Conservation (phyloP, 768 basidiomycete species). For the Podaxis sp. region DNA sequence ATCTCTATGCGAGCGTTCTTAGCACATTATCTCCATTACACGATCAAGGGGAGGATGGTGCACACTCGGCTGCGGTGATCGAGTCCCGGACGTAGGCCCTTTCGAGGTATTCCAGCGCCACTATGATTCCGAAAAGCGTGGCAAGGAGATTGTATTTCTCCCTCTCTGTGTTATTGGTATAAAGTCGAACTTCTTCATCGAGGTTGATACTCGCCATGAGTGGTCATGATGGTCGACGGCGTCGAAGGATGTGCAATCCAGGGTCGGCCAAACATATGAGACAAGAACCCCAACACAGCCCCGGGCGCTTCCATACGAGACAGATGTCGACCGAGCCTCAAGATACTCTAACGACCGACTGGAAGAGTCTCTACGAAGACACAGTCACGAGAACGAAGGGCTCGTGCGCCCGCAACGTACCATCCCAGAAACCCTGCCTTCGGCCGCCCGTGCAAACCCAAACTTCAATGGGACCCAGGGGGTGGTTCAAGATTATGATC, state of each 20-base stretch:
- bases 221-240: neutral
- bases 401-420: no score
- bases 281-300: no score
- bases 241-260: neutral
- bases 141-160: slow-evolving; percentile 87
- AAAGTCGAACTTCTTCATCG: slow-evolving; percentile 91
- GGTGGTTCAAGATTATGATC: no score
- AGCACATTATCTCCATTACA: slow-evolving; percentile 17
- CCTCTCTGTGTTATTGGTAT: slow-evolving; percentile 83
- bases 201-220: slow-evolving; percentile 41
- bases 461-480: no score
- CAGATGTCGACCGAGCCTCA: no score
- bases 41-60: slow-evolving; percentile 19
- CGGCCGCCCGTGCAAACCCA: no score
- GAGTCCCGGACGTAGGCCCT: slow-evolving; percentile 94
- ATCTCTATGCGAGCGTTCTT: slow-evolving; percentile 58
- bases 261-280: no score
- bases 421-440: no score
- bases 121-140: slow-evolving; percentile 87
- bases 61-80: slow-evolving; percentile 88
- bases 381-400: no score
- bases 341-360: no score
- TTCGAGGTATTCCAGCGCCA: slow-evolving; percentile 92
- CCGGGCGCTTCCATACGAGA: no score
- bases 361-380: no score